Evolutionary conservation across 1,139 yeast species (phyloP), one percentile per base, ranked within the genome.

Genomic region (Taiozyma onychis): DNA sequence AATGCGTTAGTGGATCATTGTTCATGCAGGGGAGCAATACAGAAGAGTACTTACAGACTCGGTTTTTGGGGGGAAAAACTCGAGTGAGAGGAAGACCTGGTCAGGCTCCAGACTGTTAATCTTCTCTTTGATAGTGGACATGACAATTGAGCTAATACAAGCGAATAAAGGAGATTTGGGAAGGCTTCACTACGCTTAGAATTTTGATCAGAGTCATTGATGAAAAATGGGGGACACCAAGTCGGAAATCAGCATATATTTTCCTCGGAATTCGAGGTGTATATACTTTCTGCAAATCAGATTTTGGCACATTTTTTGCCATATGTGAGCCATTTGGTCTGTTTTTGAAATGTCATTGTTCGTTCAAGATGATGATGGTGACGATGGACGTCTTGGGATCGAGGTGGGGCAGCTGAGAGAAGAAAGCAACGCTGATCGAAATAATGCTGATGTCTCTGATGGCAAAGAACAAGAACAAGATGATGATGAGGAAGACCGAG

Each of bases 21-120:
- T 43, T 10, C 3, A 21, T 18, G n/a, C 18, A 18, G 18, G 24
- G 41, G 24, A 16, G 13, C 27, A 1, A 3, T 39, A 7, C 22
- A 22, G 26, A n/a, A 13, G 28, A 41, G 43, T 50, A 68, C 68
- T 57, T 67, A 72, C 76, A 14, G 84, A 76, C 64, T 85, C 88
- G 1, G 99, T 93, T 67, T 93, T 90, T 24, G 99, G 99, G 10
- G 99, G 99, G 70, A 95, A 93, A 68, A 93, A 93, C 72, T 93
- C 99, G 64, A 90, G 79, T 6, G 98, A 91, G 59, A 89, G 80
- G 66, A 84, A 88, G 53, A 78, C 77, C 60, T 74, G 84, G 61
- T 75, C 81, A 32, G 72, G 74, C 51, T 67, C 67, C 53, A 84
- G 70, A 6, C 71, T 64, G 32, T 68, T 66, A 51, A 88, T 76